Percentiles rank a stretch among this genome's conserved stretches.
These are phyloP conservation scores for Fusarium oxysporum DNA, from an alignment of 2,329 filamentous ascomycete genomes.

Conservation along the genomic window DNA sequence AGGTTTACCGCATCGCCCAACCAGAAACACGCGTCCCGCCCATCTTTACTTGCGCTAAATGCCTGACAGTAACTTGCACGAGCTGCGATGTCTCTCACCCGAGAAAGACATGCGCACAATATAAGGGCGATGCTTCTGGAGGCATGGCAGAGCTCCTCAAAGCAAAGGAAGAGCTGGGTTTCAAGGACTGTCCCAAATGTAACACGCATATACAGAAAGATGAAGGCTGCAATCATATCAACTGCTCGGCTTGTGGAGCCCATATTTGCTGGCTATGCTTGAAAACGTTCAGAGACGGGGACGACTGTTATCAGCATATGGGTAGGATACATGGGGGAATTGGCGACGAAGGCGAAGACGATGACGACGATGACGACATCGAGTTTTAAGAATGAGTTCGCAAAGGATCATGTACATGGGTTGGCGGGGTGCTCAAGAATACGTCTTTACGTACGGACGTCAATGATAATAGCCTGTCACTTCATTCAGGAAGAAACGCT, in stretches of 20 bases:
- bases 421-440: neutral
- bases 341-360: neutral
- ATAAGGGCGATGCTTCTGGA: slow-evolving; percentile 44
- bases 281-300: slow-evolving; percentile 43
- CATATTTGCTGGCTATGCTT: slow-evolving; percentile 64
- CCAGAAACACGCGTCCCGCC: neutral
- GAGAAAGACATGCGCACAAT: slow-evolving; percentile 50
- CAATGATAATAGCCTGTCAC: too few species aligned
- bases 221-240: slow-evolving; percentile 61
- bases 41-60: slow-evolving; percentile 52
- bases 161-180: slow-evolving; percentile 50
- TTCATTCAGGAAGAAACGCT: too few species aligned
- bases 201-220: slow-evolving; percentile 55
- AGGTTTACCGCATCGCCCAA: slow-evolving; percentile 52
- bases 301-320: slow-evolving; percentile 4
- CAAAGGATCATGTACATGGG: too few species aligned
- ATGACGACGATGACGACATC: neutral
- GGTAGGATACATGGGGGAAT: neutral
- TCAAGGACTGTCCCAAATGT: slow-evolving; percentile 57
- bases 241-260: slow-evolving; percentile 53
- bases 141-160: slow-evolving; percentile 43
- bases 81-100: slow-evolving; percentile 51
- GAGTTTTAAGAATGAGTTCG: neutral
- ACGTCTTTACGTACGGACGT: too few species aligned
- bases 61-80: slow-evolving; percentile 51